phyloP scores from a whole-genome alignment of 345 rosid genomes.

The Gossypium raimondii region DNA sequence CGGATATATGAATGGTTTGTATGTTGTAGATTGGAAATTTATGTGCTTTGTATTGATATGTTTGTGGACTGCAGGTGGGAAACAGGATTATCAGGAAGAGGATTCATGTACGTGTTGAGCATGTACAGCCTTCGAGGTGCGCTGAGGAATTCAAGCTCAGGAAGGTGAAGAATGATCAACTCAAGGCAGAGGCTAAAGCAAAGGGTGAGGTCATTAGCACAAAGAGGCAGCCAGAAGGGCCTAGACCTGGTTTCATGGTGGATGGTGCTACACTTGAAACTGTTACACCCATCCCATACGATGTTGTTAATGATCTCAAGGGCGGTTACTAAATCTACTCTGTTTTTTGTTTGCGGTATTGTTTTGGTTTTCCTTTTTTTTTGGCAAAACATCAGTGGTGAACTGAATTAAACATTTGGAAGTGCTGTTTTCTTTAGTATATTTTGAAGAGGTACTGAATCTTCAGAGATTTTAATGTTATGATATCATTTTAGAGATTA shows the following conservation, averaged over 20 bases:
- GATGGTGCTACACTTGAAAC: slow-evolving; percentile 67
- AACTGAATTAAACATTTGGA: slow-evolving; percentile 3
- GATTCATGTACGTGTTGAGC: slow-evolving; percentile 68
- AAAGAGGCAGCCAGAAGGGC: slow-evolving; percentile 67
- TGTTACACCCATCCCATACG: slow-evolving; percentile 70
- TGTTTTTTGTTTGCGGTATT: not conserved
- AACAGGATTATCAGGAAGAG: slow-evolving; percentile 62
- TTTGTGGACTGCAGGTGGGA: slow-evolving; percentile 20
- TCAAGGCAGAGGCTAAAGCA: slow-evolving; percentile 49
- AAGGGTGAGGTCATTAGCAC: slow-evolving; percentile 60
- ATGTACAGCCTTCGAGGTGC: slow-evolving; percentile 64
- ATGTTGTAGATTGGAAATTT: not conserved
- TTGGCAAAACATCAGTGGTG: not conserved
- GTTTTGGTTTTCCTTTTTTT: not conserved
- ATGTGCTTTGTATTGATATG: not conserved
- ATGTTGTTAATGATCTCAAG: slow-evolving; percentile 75
- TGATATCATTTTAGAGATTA: slow-evolving; percentile 4
- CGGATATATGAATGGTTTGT: not conserved
- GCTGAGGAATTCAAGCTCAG: slow-evolving; percentile 54
- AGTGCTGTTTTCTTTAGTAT: slow-evolving; percentile 6
- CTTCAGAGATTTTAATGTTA: not conserved
- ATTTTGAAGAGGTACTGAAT: slow-evolving; percentile 5
- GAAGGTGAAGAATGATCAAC: slow-evolving; percentile 53
- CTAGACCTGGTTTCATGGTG: slow-evolving; percentile 73
- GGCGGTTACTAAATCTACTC: slow-evolving; percentile 50